Percentiles rank a stretch among this genome's conserved stretches.
Evolutionary conservation across 2,329 filamentous ascomycete species (phyloP).

Genomic region (Calonectria pseudoturangicola): DNA sequence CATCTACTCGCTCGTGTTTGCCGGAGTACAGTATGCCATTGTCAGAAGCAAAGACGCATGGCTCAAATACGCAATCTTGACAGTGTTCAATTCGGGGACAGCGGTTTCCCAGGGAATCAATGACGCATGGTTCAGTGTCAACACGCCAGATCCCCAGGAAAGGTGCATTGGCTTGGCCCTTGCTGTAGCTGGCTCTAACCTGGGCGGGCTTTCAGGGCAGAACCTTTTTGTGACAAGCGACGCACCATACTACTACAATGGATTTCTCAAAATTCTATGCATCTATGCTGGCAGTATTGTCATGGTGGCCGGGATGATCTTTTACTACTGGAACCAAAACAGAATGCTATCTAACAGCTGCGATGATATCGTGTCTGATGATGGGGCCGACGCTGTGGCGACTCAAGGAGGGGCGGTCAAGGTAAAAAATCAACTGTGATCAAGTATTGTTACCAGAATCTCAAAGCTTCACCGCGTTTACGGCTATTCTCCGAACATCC

Average conservation of each 20-base stretch:
- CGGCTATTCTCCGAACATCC: too few species aligned
- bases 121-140: conserved; percentile 37
- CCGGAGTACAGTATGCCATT: conserved; percentile 28
- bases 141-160: conserved; percentile 33
- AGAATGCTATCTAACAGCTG: background rate
- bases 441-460: background rate
- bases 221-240: conserved; percentile 33
- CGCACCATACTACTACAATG: conserved; percentile 17
- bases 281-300: conserved; percentile 14
- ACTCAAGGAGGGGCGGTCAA: background rate
- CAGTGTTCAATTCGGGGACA: conserved; percentile 32
- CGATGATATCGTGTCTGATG: background rate
- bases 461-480: too few species aligned
- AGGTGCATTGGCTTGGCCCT: conserved; percentile 31
- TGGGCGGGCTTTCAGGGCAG: conserved; percentile 35
- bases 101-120: conserved; percentile 35
- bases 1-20: conserved; percentile 33
- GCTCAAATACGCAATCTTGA: conserved; percentile 32
- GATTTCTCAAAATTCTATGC: conserved; percentile 28
- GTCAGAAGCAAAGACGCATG: conserved; percentile 21
- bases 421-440: conserved; percentile 16
- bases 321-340: conserved; percentile 26
- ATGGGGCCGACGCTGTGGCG: background rate
- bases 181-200: conserved; percentile 31
- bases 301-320: conserved; percentile 7